A percentile compares a stretch with the other conserved stretches of the same genome.
phyloP scores from a whole-genome alignment of 108 stramenopile species.

The Cyclostephanos invisitatus region DNA sequence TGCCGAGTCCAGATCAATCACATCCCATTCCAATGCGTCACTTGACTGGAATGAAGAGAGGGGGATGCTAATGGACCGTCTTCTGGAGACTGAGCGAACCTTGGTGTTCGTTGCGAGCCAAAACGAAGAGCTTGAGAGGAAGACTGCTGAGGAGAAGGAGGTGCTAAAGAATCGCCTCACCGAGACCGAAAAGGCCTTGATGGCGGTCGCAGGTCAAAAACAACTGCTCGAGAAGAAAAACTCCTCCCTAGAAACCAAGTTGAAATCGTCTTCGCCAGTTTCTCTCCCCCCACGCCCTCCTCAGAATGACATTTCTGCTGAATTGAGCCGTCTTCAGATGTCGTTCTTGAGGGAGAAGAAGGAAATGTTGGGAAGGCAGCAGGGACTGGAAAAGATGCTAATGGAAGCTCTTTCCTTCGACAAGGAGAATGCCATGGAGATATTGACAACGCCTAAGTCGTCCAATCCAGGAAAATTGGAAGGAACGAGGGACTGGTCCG shows the following conservation, averaged over 20 bases:
- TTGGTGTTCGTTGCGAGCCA: neutral
- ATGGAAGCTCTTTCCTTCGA: neutral
- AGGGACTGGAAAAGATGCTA: neutral
- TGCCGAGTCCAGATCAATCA: neutral
- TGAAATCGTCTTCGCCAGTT: neutral
- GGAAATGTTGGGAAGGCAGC: neutral
- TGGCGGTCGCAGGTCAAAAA: neutral
- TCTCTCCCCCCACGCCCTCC: neutral
- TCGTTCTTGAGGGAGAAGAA: constrained; percentile 7
- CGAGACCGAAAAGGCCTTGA: neutral
- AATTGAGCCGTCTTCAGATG: neutral
- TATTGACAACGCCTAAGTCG: neutral
- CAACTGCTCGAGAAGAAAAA: neutral
- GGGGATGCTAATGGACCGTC: neutral
- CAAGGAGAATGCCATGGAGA: neutral
- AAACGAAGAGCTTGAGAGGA: neutral
- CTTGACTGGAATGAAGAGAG: neutral
- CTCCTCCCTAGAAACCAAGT: neutral
- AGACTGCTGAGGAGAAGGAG: neutral
- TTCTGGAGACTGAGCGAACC: neutral
- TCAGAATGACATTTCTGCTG: neutral
- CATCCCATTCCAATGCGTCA: neutral
- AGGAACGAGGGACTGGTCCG: neutral
- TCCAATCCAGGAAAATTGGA: neutral
- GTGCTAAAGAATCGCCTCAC: neutral